phyloP scores from a whole-genome alignment of 306 rosid species.

The Lablab purpureus region DNA sequence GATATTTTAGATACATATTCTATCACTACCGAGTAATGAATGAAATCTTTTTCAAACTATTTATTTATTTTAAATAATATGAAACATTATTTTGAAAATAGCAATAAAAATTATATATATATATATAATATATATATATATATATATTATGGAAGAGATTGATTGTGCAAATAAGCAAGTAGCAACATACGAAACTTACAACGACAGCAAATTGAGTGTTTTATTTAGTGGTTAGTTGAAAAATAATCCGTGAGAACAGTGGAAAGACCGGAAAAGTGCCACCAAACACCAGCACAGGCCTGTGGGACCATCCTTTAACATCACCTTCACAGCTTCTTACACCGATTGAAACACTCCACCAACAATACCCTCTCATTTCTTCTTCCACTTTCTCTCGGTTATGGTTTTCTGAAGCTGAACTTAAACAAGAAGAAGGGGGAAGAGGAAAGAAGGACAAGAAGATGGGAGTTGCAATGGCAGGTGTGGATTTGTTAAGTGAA shows the following conservation, averaged over 20 bases:
- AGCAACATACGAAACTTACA: background rate
- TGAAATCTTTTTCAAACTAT: too few relatives aligned
- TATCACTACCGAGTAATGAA: too few relatives aligned
- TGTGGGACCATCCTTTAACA: slow-evolving; percentile 33
- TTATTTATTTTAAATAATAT: too few relatives aligned
- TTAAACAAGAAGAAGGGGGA: background rate
- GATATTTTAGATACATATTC: too few relatives aligned
- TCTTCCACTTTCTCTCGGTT: slow-evolving; percentile 18
- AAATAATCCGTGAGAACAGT: slow-evolving; percentile 5
- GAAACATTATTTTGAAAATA: too few relatives aligned
- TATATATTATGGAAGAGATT: too few relatives aligned
- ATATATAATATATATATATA: too few relatives aligned
- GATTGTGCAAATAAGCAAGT: background rate
- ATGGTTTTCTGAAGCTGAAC: background rate
- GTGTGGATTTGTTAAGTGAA: slow-evolving; percentile 72
- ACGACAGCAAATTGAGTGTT: slow-evolving; percentile 15
- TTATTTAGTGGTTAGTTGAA: background rate
- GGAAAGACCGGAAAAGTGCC: background rate
- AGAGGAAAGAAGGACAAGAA: slow-evolving; percentile 27
- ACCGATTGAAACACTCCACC: background rate
- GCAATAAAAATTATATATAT: too few relatives aligned
- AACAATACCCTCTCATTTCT: slow-evolving; percentile 21
- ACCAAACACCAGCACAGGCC: background rate
- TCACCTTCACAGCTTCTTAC: slow-evolving; percentile 8
- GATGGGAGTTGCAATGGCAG: slow-evolving; percentile 65